Evolutionary conservation across 176 grass and related monocot species (phyloP), one percentile per base, ranked within the genome.

Genomic region (Triticum timopheevii): DNA sequence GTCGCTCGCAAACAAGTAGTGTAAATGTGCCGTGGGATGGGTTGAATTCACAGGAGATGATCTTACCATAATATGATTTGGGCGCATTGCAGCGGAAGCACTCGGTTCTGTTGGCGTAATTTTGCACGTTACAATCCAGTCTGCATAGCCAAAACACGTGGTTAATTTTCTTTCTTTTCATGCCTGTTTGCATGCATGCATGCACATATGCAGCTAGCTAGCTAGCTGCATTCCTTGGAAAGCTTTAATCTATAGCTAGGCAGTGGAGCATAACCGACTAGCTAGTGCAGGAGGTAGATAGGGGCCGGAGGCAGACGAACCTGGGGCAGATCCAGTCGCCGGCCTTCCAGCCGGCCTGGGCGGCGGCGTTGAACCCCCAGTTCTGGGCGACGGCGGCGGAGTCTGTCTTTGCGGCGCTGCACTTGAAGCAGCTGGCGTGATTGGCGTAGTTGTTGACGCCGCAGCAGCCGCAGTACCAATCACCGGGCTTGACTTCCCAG

Each of bases 251-350:
- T 27, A 27, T 27, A 27, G 27, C 27, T 27, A 1, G 27, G 27
- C 27, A 27, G 27, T 25, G 25, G 25, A 25, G 25, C 25, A 25
- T 25, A 25, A 25, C 25, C 25, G 25, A 25, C 35, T 36, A 36
- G 35, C 6, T 36, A 25, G 25, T 27, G 27, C 27, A 27, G 27
- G 27, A 38, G 36, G 36, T 38, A 38, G 36, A 38, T 38, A 38
- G 17, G 17, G 65, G 33, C 15, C 3, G 39, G 84, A 17, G 20
- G 3, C 10, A 66, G 25, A 63, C 7, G 8, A 56, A 97, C 95
- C 95, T 95, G 61, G 93, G 75, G 83, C 96, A 98, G 24, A 93
- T 90, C 96, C 96, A 98, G 85, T 98, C 96, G 39, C 96, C 96
- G 4, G 93, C 87, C 63, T 92, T 98, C 96, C 92, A 95, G 6